phyloP scores from a whole-genome alignment of 73 alveolate genomes.

The Paraurostyla sp. region DNA sequence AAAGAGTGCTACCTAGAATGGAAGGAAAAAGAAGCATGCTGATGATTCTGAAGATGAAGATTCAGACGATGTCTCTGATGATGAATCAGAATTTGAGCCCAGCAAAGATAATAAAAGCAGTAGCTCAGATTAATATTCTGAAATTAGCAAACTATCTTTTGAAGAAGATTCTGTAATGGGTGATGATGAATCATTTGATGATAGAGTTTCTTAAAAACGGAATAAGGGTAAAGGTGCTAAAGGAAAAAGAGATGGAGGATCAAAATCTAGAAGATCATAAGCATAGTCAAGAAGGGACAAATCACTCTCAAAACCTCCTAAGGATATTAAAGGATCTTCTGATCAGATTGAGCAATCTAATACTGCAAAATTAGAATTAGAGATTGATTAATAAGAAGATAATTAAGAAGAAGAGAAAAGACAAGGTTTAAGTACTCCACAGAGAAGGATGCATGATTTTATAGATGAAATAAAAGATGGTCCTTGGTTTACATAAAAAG shows the following conservation, averaged over 20 bases:
- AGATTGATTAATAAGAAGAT: background rate
- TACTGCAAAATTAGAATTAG: background rate
- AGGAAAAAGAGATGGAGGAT: background rate
- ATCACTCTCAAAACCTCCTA: background rate
- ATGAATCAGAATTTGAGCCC: conserved; percentile 12
- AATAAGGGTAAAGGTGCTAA: background rate
- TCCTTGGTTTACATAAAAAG: conserved; percentile 60
- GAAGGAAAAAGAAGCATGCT: background rate
- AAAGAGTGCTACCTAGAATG: too few relatives aligned
- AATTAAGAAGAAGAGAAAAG: background rate
- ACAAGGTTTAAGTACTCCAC: background rate
- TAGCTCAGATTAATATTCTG: background rate
- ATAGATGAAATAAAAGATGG: conserved; percentile 21
- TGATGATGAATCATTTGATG: background rate
- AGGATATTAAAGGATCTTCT: background rate
- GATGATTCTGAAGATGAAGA: background rate
- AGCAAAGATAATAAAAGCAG: background rate
- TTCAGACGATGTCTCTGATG: background rate
- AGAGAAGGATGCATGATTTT: background rate
- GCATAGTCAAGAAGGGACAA: too few relatives aligned
- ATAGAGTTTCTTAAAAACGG: background rate
- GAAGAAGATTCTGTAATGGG: conserved; percentile 8
- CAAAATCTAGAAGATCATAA: too few relatives aligned
- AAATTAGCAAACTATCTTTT: background rate
- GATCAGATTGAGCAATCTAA: background rate